phyloP scores from a whole-genome alignment of 768 basidiomycete species.

The Inosperma sp. region DNA sequence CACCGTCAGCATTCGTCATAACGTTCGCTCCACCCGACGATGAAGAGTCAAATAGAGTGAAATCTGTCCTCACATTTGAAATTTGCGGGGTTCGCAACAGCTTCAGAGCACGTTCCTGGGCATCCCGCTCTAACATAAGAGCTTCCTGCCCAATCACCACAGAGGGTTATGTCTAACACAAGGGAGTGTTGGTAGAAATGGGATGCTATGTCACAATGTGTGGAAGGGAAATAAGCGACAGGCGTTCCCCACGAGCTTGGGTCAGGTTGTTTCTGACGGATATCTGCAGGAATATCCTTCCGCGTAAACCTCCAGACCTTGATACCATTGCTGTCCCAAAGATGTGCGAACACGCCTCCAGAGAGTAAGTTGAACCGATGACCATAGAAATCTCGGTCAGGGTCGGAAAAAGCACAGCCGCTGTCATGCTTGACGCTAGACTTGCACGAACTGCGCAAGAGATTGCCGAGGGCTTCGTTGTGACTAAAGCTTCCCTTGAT shows the following conservation, averaged over 20 bases:
- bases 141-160: conserved; percentile 43
- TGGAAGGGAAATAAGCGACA: conserved; percentile 46
- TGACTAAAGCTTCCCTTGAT: conserved; percentile 25
- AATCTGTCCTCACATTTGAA: conserved; percentile 18
- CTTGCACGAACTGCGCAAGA: conserved; percentile 34
- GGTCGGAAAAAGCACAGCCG: conserved; percentile 49
- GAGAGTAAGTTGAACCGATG: conserved; percentile 39
- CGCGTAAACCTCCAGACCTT: conserved; percentile 55
- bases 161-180: conserved; percentile 45
- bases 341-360: conserved; percentile 54
- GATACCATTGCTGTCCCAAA: conserved; percentile 53
- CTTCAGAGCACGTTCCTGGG: conserved; percentile 31
- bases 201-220: conserved; percentile 42
- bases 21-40: no score
- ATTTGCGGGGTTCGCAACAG: conserved; percentile 24
- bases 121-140: conserved; percentile 35
- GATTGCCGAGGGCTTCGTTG: conserved; percentile 23
- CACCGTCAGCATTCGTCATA: neutral
- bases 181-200: conserved; percentile 53
- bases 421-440: conserved; percentile 37
- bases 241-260: conserved; percentile 51
- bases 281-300: conserved; percentile 46
- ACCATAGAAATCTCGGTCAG: conserved; percentile 36
- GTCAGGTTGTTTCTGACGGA: conserved; percentile 40
- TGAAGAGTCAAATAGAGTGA: no score